Evolutionary conservation across 1,284 basidiomycete genomes (phyloP).

Genomic region (Waitea zeae): DNA sequence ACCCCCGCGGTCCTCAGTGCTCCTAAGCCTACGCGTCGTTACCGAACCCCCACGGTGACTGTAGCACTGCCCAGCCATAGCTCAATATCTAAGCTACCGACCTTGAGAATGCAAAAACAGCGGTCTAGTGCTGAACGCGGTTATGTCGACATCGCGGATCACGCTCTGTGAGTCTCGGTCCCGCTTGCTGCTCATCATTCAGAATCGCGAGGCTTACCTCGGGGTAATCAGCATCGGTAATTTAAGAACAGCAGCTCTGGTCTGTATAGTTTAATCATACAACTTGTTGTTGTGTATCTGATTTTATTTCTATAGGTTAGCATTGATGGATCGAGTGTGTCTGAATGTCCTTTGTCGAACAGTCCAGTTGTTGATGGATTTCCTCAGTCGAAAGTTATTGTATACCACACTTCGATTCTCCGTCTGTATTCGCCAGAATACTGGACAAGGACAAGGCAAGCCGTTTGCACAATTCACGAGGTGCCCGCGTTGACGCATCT

Average conservation of each 20-base stretch:
- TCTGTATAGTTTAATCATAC: too few relatives aligned
- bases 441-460: slow-evolving; percentile 75
- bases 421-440: slow-evolving; percentile 77
- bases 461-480: too few relatives aligned
- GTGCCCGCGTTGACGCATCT: too few relatives aligned
- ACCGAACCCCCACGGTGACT: too few relatives aligned
- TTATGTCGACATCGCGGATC: slow-evolving; percentile 12
- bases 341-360: not conserved
- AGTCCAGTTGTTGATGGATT: not conserved
- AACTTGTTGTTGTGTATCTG: too few relatives aligned
- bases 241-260: slow-evolving; percentile 62
- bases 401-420: slow-evolving; percentile 85
- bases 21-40: too few relatives aligned
- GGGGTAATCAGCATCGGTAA: slow-evolving; percentile 47
- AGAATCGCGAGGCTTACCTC: slow-evolving; percentile 2
- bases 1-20: too few relatives aligned
- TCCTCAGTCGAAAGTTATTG: slow-evolving; percentile 74
- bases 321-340: slow-evolving; percentile 62
- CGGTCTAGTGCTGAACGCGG: slow-evolving; percentile 7
- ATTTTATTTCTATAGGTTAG: too few relatives aligned
- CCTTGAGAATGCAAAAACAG: slow-evolving; percentile 12
- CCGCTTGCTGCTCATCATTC: slow-evolving; percentile 4
- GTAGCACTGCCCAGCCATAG: too few relatives aligned
- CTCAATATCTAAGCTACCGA: too few relatives aligned
- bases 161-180: slow-evolving; percentile 10